phyloP scores from a whole-genome alignment of 306 rosid species.

The Datisca glomerata region DNA sequence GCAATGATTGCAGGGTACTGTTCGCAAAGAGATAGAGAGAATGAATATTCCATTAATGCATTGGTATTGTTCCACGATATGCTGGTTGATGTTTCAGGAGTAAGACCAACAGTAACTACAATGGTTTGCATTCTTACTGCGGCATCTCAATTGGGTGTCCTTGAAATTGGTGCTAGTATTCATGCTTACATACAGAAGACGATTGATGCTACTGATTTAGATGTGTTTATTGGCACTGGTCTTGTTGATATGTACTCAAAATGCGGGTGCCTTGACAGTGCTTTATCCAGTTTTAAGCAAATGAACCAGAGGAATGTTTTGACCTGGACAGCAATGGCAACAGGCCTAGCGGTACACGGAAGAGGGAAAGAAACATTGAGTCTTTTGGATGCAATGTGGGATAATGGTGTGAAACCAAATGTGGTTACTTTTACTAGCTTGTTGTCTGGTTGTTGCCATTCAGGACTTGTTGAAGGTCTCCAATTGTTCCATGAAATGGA shows the following conservation, averaged over 20 bases:
- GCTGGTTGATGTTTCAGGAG: slow-evolving; percentile 37
- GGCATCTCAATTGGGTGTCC: slow-evolving; percentile 47
- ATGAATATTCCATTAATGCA: slow-evolving; percentile 23
- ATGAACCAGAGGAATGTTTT: slow-evolving; percentile 49
- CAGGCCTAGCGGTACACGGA: slow-evolving; percentile 75
- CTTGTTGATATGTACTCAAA: slow-evolving; percentile 81
- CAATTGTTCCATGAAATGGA: slow-evolving; percentile 35
- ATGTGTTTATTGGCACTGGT: slow-evolving; percentile 69
- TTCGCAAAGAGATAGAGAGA: slow-evolving; percentile 27
- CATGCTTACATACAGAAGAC: slow-evolving; percentile 57
- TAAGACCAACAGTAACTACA: slow-evolving; percentile 56
- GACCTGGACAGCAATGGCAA: slow-evolving; percentile 72
- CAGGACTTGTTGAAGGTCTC: slow-evolving; percentile 49
- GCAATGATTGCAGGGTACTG: slow-evolving; percentile 61
- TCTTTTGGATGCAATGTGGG: slow-evolving; percentile 44
- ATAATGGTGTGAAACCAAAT: slow-evolving; percentile 44
- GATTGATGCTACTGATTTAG: slow-evolving; percentile 32
- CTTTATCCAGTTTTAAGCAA: slow-evolving; percentile 33
- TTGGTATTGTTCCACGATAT: slow-evolving; percentile 43
- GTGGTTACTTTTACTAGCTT: slow-evolving; percentile 34
- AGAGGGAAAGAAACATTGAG: slow-evolving; percentile 47
- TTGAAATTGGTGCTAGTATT: slow-evolving; percentile 47
- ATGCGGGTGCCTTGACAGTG: slow-evolving; percentile 54
- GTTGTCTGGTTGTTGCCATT: slow-evolving; percentile 61
- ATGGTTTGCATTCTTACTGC: slow-evolving; percentile 52